Evolutionary conservation across 2,329 filamentous ascomycete genomes (phyloP), one percentile per base, ranked within the genome.

Genomic region (Domatiomyces globalis): DNA sequence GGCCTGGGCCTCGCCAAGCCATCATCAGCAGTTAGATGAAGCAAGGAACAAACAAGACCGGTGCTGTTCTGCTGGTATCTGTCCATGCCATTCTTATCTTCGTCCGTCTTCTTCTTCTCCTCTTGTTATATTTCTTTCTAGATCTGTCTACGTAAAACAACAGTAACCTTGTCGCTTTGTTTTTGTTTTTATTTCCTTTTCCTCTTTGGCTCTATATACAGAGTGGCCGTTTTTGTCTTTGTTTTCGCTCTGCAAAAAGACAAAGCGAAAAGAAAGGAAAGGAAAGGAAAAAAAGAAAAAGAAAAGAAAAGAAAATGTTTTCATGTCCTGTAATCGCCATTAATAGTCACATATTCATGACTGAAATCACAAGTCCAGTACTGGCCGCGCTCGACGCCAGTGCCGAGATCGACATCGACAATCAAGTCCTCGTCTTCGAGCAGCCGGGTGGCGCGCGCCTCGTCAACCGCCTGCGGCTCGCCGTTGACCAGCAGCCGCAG

Each of bases 311-410:
- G n/a, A n/a, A n/a, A n/a, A n/a, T n/a, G n/a, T 9, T 33, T 48
- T 57, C 57, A 81, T 29, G 80, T 82, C 61, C 80, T 67, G 65
- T 83, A 83, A 65, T 83, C 80, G 39, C 78, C 80, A 63, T 83
- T 83, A 60, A 83, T 83, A 48, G 79, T 82, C 46, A 83, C 79
- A 69, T 82, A 83, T 66, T 83, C 80, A 63, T 83, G 80, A 61
- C 77, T 80, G 55, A 83, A 81, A 67, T 83, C 80, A 63, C 79
- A 83, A 58, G 80, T 82, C 76, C 77, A 83, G 62, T 78, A 79
- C 27, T 76, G 71, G 6, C 74, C 76, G 63, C 81, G 76, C 55
- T 74, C 69, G 15, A 64, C 65, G 48, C 69, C 70, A n/a, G 10
- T 68, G 47, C 76, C 77, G 48, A 83, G 63, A 61, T 74, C 70